Evolutionary conservation across 345 rosid genomes (phyloP), one percentile per base, ranked within the genome.

Genomic region (Arabis hirsuta): DNA sequence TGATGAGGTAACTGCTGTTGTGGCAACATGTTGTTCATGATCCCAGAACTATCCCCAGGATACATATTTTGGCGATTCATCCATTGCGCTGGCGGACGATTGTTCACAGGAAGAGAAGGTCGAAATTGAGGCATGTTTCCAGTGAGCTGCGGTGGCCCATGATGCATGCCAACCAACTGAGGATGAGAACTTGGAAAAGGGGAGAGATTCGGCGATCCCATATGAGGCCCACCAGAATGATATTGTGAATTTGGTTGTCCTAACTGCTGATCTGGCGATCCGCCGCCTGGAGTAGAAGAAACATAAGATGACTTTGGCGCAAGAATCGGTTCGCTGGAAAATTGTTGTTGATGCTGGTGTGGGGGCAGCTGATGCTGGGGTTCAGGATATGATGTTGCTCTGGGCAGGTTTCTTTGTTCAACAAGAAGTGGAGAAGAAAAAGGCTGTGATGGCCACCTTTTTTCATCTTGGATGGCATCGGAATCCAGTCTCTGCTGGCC

Each of bases 271-370:
- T 86, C 86, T 19, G 95, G 87, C 22, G 89, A 83, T 74, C 73
- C 72, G 45, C 84, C 88, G 60, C 82, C 84, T 16, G 74, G 86
- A 38, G 84, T 87, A 65, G 90, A 80, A 31, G 92, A 83, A 63
- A 84, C 73, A 72, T 69, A 64, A 48, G 87, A 73, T 46, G 90
- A 82, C 72, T 82, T 89, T 24, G 92, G 92, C 67, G 84, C 84
- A 74, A 80, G 78, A 72, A 90, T 78, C 31, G 97, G 94, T 76
- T 90, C 94, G 10, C 88, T 91, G 39, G 91, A 83, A 69, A 83
- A 89, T n/a, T n/a, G n/a, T n/a, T n/a, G n/a, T n/a, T n/a, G n/a
- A n/a, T n/a, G n/a, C n/a, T n/a, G n/a, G n/a, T n/a, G n/a, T n/a
- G n/a, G n/a, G n/a, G n/a, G n/a, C n/a, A n/a, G n/a, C n/a, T n/a